Evolutionary conservation across 371 early-diverging fungal genomes (phyloP), one percentile per base, ranked within the genome.

Genomic region (Rhizomucor miehei): DNA sequence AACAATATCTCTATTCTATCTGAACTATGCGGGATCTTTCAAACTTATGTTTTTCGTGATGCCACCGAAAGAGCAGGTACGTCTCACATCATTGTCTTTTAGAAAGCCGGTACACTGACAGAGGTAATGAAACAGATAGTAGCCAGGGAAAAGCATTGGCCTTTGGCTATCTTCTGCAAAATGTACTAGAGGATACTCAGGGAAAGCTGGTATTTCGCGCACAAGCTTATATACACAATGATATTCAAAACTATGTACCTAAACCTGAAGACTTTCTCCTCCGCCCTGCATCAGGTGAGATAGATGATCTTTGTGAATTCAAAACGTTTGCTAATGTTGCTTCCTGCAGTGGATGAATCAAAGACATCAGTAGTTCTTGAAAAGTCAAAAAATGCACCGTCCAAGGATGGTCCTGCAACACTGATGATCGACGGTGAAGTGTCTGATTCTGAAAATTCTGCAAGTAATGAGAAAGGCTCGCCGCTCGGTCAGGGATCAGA

Each of bases 181-280:
- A 86, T 48, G 83, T 95, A 29, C 68, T 93, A 48, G 83, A 90
- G 66, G 95, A 94, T 69, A 70, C 93, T 4, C 96, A 94, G 66
- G 84, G 80, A 39, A 72, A 92, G 19, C 81, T 95, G 24, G 89
- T 86, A 5, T 94, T 93, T 69, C 75, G 93, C 25, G 89, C 92
- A 3, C 89, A 93, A 67, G 73, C 82, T 36, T 94, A 80, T 66
- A 89, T 94, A 29, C 77, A 82, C 23, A 68, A 76, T 24, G 88
- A 92, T 54, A 89, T 94, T 44, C 84, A 87, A 61, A 76, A 74
- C n/a, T 91, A 86, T 72, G 81, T 81, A 38, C 83, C 90, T 14
- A 75, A 84, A 10, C 81, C 86, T 0, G 73, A 82, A 50, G 91
- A 90, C 54, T 71, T 89, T 57, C 79, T 83, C 23, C 34, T 51